Base-by-base conservation (phyloP, 768 basidiomycete species). In the Russula brevipes region DNA sequence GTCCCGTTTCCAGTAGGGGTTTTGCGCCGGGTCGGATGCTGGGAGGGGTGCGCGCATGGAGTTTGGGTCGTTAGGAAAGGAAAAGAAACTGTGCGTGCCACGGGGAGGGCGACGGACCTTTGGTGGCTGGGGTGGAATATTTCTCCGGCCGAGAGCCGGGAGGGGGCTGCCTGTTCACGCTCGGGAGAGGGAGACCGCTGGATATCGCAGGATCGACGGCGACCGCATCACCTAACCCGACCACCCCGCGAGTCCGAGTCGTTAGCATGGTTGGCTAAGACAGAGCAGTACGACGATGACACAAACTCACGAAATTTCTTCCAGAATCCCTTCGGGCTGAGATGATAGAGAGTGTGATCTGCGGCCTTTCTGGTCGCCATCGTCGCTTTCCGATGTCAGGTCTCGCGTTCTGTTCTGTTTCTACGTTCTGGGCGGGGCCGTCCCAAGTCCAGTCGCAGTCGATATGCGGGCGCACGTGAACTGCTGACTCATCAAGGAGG, bases 1-100 rank as follows among this genome's bases (percentile, higher is more conserved):
- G 76, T 97, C 94, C 65, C 94, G 90, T 76, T 96, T 96, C 87
- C 89, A 95, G 81, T 98, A 98, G 60, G 89, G 90, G 74, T 92
- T 93, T 78, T 91, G 82, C 38, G 91, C 91, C 44, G 83, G 83
- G 75, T 94, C 91, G 47, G 91, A 93, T 30, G 90, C 91, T 91
- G 66, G 4, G 38, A 14, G 24, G n/a, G 4, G 10, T 42, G 38
- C 8, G 38, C 8, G 7, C 12, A 39, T 8, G 38, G 38, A 39
- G 12, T 12, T n/a, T 44, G n/a, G 36, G 64, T 74, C 57, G n/a
- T 19, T 11, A 36, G 35, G 70, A 68, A 59, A 17, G 5, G 12
- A 16, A 30, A 39, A 6, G 17, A 9, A 24, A 5, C 14, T 5
- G 14, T 24, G 24, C 24, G 24, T 24, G 24, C 24, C n/a, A 14